Base-by-base conservation (phyloP, 768 basidiomycete genomes). In the Tricholoma flavovirens region DNA sequence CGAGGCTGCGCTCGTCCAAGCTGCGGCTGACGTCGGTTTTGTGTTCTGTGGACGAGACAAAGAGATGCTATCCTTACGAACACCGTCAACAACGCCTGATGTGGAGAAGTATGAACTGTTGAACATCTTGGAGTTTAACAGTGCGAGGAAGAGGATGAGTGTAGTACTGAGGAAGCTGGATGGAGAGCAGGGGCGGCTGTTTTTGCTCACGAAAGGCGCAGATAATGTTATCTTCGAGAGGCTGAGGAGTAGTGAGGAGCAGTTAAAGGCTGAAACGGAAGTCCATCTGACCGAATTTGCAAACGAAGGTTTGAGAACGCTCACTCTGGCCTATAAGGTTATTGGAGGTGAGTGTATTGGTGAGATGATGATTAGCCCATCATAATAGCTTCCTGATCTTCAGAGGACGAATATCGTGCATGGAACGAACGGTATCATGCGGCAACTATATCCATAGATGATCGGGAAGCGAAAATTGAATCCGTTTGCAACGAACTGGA, bases 161-260 rank as follows among this genome's bases (percentile, higher is more conserved):
- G 87, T 98, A 33, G 75, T 98, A 55, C 71, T 98, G 42, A 78
- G 90, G 61, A 90, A 86, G 70, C 65, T 93, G 24, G 78, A 80
- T 46, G 83, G 75, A 12, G 73, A 77, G 11, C 79, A 81, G 49
- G 70, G 73, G 49, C 69, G 84, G 54, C 65, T 95, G 33, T 84
- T 94, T 62, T 68, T 89, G 60, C 71, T 98, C 49, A 80, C 79
- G 54, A 98, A 98, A 70, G 96, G 96, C 15, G 96, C 96, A 14
- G 96, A 98, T 69, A 96, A 93, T 62, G 87, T 98, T 65, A 90
- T 98, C 58, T 97, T 97, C 63, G 94, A 98, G 66, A 79, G 95
- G 50, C 73, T 97, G 53, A 83, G 77, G 56, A 66, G 78, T 1
- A 89, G 88, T 14, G 70, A 69, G 22, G 81, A 82, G 22, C 85